Percentiles rank a stretch among this genome's conserved stretches.
These are phyloP conservation scores for Phaeotremella fagi DNA, from an alignment of 768 basidiomycete species.

Conservation along the genomic window DNA sequence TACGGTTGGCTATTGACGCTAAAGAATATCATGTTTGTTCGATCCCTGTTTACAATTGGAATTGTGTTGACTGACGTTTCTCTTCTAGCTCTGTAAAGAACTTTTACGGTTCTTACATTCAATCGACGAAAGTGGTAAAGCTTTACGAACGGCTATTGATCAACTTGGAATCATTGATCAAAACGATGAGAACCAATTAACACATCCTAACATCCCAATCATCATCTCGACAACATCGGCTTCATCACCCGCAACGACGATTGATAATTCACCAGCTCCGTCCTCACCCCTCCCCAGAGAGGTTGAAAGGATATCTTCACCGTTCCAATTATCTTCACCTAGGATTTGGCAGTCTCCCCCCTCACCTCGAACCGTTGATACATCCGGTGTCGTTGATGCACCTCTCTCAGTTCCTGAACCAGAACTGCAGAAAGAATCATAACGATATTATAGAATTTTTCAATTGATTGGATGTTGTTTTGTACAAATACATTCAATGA, in stretches of 20 bases:
- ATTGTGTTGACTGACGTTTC: too few species aligned
- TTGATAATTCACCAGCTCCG: neutral
- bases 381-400: too few species aligned
- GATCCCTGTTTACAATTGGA: too few species aligned
- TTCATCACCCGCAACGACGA: neutral
- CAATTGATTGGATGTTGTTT: too few species aligned
- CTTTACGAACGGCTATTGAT: constrained; percentile 25
- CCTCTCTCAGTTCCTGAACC: too few species aligned
- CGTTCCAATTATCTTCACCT: constrained; percentile 21
- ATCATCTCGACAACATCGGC: neutral
- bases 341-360: constrained; percentile 28
- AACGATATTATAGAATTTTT: neutral
- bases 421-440: too few species aligned
- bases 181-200: neutral
- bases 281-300: neutral
- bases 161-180: constrained; percentile 21
- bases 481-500: too few species aligned
- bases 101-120: constrained; percentile 86
- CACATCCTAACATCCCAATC: neutral
- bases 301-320: constrained; percentile 13
- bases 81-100: constrained; percentile 76
- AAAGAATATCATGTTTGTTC: constrained; percentile 64
- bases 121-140: constrained; percentile 73
- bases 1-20: constrained; percentile 67
- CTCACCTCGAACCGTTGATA: constrained; percentile 20